Conservation (phyloP, 805 yeast species). For the Suhomyces faveliae region DNA sequence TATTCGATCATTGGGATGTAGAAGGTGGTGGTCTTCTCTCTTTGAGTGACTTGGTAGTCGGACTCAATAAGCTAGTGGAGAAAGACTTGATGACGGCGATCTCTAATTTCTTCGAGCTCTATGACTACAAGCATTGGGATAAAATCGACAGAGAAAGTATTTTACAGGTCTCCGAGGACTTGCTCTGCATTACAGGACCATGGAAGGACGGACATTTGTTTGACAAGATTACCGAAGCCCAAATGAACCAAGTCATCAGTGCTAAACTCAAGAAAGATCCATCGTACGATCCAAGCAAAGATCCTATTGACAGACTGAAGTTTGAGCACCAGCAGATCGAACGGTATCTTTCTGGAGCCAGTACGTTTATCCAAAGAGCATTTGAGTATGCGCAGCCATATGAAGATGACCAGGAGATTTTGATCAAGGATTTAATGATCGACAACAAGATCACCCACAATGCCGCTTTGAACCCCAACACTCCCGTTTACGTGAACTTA, state of each 20-base stretch:
- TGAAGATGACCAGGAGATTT: slow-evolving; percentile 37
- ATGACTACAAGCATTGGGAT: slow-evolving; percentile 59
- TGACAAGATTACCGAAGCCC: slow-evolving; percentile 61
- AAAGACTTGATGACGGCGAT: slow-evolving; percentile 76
- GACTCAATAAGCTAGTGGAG: slow-evolving; percentile 67
- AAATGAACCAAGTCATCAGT: slow-evolving; percentile 66
- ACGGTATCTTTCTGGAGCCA: slow-evolving; percentile 82
- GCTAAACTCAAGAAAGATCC: slow-evolving; percentile 53
- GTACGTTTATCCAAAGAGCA: slow-evolving; percentile 80
- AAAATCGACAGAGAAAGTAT: slow-evolving; percentile 76
- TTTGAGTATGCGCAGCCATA: slow-evolving; percentile 85
- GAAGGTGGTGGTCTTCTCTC: slow-evolving; percentile 54
- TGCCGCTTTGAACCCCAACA: slow-evolving; percentile 77
- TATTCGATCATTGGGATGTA: slow-evolving; percentile 74
- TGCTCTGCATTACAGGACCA: slow-evolving; percentile 77
- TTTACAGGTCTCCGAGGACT: slow-evolving; percentile 81
- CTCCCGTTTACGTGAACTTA: slow-evolving; percentile 70
- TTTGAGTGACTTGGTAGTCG: slow-evolving; percentile 67
- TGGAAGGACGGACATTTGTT: slow-evolving; percentile 72
- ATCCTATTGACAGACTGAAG: slow-evolving; percentile 59
- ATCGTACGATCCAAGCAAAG: slow-evolving; percentile 27
- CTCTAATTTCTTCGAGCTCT: slow-evolving; percentile 75
- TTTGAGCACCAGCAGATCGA: slow-evolving; percentile 67
- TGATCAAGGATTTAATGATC: slow-evolving; percentile 37
- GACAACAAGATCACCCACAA: slow-evolving; percentile 54